A percentile compares a stretch with the other conserved stretches of the same genome.
Conservation (phyloP, 2,329 filamentous ascomycete species). For the Botrytis byssoidea region DNA sequence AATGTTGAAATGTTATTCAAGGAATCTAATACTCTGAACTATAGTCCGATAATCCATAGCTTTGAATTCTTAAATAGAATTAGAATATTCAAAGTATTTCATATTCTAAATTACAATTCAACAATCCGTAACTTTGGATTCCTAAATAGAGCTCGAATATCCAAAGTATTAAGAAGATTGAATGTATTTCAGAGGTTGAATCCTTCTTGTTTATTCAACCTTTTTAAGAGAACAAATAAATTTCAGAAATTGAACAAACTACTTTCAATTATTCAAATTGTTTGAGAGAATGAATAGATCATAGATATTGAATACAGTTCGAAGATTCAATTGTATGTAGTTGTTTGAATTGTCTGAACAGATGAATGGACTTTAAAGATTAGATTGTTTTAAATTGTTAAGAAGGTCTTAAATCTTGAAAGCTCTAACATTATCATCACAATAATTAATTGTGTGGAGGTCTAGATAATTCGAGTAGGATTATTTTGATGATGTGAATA, state of each 20-base stretch:
- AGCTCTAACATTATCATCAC: background rate
- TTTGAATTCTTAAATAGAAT: background rate
- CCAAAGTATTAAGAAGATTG: background rate
- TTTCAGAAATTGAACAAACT: background rate
- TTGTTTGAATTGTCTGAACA: background rate
- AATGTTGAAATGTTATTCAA: background rate
- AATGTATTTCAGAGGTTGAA: background rate
- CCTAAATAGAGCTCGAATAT: background rate
- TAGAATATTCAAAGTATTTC: background rate
- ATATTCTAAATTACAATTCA: background rate
- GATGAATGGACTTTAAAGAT: background rate
- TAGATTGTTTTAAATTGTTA: background rate
- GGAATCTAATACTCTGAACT: background rate
- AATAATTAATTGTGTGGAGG: background rate
- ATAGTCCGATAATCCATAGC: background rate
- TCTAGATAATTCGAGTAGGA: background rate
- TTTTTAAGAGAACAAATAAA: background rate
- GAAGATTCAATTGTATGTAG: background rate
- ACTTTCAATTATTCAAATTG: no score
- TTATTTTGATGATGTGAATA: background rate
- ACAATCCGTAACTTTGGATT: background rate
- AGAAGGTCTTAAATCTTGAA: background rate
- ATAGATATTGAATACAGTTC: background rate
- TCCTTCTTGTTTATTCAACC: fast-evolving
- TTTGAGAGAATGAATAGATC: no score